Evolutionary conservation across 2,329 filamentous ascomycete species (phyloP).

Genomic region (Colletotrichum melonis): DNA sequence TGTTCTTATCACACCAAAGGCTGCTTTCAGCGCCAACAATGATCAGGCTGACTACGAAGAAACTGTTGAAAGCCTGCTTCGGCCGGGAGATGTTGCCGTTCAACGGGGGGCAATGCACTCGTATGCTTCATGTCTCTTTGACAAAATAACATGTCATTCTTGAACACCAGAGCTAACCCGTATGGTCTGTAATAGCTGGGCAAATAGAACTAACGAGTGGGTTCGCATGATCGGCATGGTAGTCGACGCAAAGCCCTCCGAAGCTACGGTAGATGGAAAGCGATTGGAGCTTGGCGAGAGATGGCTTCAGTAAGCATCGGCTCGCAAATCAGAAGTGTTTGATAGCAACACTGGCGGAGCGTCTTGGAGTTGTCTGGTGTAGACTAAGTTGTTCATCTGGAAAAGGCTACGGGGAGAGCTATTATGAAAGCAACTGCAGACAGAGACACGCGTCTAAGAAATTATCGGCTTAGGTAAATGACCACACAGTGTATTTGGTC

Average conservation of each 20-base stretch:
- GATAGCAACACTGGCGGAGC: too few relatives aligned
- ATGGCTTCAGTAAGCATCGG: neutral
- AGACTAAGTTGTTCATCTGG: too few relatives aligned
- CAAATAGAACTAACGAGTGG: neutral
- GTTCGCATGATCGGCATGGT: conserved; percentile 10
- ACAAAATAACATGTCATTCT: neutral
- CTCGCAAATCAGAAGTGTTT: neutral
- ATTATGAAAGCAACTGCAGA: too few relatives aligned
- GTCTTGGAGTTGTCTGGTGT: too few relatives aligned
- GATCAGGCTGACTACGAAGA: conserved; percentile 1
- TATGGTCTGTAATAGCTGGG: neutral
- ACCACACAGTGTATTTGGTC: neutral
- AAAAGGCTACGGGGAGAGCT: too few relatives aligned
- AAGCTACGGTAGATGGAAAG: neutral
- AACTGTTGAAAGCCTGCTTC: neutral
- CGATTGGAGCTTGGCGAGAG: neutral
- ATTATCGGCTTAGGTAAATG: too few relatives aligned
- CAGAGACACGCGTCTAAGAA: too few relatives aligned
- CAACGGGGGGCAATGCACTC: conserved; percentile 15
- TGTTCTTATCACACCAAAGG: conserved; percentile 2
- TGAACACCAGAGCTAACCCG: neutral
- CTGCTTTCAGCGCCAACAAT: neutral
- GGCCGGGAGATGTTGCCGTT: conserved; percentile 14
- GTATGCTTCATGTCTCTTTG: neutral
- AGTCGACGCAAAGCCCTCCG: conserved; percentile 4